Evolutionary conservation across 371 early-diverging fungal species (phyloP).

Genomic region (Homolaphlyctis polyrhiza): DNA sequence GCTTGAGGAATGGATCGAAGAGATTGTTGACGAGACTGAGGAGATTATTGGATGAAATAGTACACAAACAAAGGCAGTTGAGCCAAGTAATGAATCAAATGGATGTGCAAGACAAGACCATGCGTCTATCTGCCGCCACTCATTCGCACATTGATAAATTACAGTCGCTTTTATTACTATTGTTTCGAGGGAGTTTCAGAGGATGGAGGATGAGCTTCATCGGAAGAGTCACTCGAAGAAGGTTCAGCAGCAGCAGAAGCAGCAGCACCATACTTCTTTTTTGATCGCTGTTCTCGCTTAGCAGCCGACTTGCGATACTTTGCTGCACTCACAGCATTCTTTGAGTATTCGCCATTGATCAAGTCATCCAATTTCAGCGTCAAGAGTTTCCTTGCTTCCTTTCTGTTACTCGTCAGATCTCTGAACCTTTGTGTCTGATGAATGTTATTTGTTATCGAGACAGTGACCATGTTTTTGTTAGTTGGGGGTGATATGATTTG

Average conservation of each 20-base stretch:
- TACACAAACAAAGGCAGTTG: no score
- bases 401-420: constrained; percentile 27
- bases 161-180: no score
- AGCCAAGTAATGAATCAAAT: no score
- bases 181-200: no score
- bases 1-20: constrained; percentile 42
- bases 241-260: neutral
- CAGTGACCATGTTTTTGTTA: no score
- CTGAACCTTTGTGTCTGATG: constrained; percentile 36
- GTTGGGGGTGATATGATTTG: neutral
- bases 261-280: constrained; percentile 18
- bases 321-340: constrained; percentile 6
- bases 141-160: no score
- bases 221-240: neutral
- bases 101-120: no score
- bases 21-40: constrained; percentile 47
- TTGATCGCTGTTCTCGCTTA: constrained; percentile 9
- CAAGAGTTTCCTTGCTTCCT: constrained; percentile 39
- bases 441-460: no score
- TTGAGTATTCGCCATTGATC: constrained; percentile 21
- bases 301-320: constrained; percentile 14
- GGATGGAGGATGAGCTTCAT: neutral
- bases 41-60: constrained; percentile 25
- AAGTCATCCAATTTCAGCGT: constrained; percentile 24
- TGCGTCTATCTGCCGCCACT: no score